Evolutionary conservation across 352 stramenopile genomes (phyloP).

Genomic region (Phytophthora palmivora): DNA sequence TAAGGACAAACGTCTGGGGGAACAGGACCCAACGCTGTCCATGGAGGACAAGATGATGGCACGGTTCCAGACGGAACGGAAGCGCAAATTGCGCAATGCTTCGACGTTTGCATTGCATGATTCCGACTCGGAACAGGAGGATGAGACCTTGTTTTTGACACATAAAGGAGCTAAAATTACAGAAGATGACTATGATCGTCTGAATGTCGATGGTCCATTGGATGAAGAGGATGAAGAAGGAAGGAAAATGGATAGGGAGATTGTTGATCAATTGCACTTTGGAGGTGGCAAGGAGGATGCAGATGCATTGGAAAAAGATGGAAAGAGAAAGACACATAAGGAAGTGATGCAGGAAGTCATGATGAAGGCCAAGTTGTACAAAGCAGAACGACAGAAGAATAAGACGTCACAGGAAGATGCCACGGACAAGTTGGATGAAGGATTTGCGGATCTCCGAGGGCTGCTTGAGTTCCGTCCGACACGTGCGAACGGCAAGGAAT

Average conservation of each 20-base stretch:
- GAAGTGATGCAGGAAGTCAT: slow-evolving; percentile 93
- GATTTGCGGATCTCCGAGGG: slow-evolving; percentile 66
- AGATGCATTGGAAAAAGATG: slow-evolving; percentile 31
- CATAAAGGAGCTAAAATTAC: slow-evolving; percentile 74
- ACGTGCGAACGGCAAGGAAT: slow-evolving; percentile 63
- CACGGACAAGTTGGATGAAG: slow-evolving; percentile 78
- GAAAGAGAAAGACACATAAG: slow-evolving; percentile 84
- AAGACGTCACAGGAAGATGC: slow-evolving; percentile 85
- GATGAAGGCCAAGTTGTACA: slow-evolving; percentile 92
- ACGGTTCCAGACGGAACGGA: slow-evolving; percentile 90
- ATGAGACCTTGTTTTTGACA: slow-evolving; percentile 73
- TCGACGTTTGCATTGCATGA: slow-evolving; percentile 80
- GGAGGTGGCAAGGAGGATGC: slow-evolving; percentile 55
- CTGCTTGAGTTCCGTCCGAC: slow-evolving; percentile 85
- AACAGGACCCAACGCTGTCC: slow-evolving; percentile 85
- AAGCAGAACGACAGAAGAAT: slow-evolving; percentile 87
- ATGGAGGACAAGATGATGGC: slow-evolving; percentile 94
- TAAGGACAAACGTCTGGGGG: slow-evolving; percentile 85
- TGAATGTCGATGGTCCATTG: slow-evolving; percentile 57
- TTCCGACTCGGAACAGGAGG: slow-evolving; percentile 76
- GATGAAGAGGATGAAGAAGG: slow-evolving; percentile 77
- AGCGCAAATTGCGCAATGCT: slow-evolving; percentile 85
- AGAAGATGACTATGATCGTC: slow-evolving; percentile 78
- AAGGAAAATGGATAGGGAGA: slow-evolving; percentile 76
- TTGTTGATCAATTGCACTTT: slow-evolving; percentile 90